phyloP scores from a whole-genome alignment of 768 basidiomycete species.

The Suillus luteus region DNA sequence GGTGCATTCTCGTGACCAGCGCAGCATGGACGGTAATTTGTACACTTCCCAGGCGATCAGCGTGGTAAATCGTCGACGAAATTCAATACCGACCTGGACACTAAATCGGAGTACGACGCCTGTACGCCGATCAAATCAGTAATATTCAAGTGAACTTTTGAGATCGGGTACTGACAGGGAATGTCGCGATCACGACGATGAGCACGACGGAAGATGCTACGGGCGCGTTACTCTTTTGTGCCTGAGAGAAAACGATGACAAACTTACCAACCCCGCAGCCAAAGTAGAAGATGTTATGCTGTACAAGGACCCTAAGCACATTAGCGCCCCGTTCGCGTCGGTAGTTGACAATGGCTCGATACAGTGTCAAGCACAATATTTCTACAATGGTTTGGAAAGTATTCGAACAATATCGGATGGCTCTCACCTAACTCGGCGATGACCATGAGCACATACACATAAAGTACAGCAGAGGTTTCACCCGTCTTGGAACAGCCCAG shows the following conservation, averaged over 20 bases:
- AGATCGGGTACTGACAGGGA: not conserved
- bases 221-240: not conserved
- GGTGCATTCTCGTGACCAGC: slow-evolving; percentile 4
- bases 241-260: not conserved
- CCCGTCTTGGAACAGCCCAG: slow-evolving; percentile 1
- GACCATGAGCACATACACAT: slow-evolving; percentile 3
- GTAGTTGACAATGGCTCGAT: not conserved
- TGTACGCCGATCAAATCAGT: not conserved
- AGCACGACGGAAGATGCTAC: not conserved
- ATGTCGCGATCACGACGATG: not conserved
- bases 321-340: not conserved
- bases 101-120: slow-evolving; percentile 4
- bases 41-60: not conserved
- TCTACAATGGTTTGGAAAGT: not conserved
- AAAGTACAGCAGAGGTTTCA: not conserved
- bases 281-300: slow-evolving; percentile 6
- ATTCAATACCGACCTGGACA: not conserved
- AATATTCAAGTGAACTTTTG: not conserved
- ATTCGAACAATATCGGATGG: not conserved
- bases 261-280: not conserved
- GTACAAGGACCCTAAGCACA: not conserved
- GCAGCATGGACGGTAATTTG: slow-evolving; percentile 2
- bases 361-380: slow-evolving; percentile 7
- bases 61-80: not conserved
- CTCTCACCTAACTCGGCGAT: not conserved